Percentiles rank a stretch among this genome's conserved stretches.
Conservation (phyloP, 331 rosid genomes). For the Quercus phellos region DNA sequence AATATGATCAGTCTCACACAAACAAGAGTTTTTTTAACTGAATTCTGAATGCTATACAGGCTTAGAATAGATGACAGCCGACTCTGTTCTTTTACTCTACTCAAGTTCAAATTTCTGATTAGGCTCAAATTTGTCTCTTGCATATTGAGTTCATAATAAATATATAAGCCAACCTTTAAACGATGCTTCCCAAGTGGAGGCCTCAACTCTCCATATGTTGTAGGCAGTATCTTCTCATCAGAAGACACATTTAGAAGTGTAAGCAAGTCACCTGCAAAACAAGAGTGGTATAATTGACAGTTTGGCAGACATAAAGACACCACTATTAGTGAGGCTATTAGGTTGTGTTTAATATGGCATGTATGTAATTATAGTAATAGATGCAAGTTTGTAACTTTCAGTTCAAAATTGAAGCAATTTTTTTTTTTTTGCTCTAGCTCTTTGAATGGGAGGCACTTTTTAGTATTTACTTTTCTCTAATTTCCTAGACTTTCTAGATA, state of each 20-base stretch:
- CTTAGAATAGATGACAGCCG: background rate
- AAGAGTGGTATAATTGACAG: background rate
- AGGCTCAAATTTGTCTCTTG: background rate
- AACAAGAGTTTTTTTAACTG: background rate
- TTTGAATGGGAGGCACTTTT: background rate
- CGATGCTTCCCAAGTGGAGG: constrained; percentile 99
- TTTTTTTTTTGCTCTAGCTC: background rate
- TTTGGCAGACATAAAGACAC: background rate
- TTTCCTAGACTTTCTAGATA: background rate
- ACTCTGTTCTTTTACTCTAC: background rate
- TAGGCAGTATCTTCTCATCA: constrained; percentile 72
- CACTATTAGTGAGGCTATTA: background rate
- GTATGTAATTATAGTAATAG: background rate
- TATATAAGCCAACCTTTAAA: constrained; percentile 60
- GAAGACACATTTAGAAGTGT: constrained; percentile 66
- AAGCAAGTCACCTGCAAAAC: constrained; percentile 74
- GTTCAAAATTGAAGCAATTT: background rate
- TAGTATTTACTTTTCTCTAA: background rate
- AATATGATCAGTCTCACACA: background rate
- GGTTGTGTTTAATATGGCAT: background rate
- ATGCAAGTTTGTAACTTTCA: background rate
- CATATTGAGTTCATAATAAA: constrained; percentile 4
- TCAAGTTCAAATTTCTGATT: background rate
- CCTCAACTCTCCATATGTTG: constrained; percentile 90
- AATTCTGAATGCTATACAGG: background rate